Percentiles rank a stretch among this genome's conserved stretches.
Evolutionary conservation across 768 basidiomycete genomes (phyloP).

Genomic region (Fomitopsis serialis): DNA sequence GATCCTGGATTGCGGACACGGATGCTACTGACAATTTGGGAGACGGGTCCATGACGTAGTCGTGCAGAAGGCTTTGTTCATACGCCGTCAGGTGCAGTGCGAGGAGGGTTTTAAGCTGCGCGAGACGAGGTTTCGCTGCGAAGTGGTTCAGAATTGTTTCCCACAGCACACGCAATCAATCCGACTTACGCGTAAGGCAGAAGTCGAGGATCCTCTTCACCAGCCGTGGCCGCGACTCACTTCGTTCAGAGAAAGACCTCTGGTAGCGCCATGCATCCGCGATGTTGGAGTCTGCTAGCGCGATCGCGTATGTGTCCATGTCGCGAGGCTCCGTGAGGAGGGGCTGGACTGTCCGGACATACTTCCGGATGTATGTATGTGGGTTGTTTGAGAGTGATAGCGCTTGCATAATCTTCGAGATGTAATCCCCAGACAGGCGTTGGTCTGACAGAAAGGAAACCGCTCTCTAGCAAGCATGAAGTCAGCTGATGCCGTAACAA

Average conservation of each 20-base stretch:
- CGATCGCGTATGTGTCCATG: constrained; percentile 62
- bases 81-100: constrained; percentile 58
- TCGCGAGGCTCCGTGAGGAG: constrained; percentile 62
- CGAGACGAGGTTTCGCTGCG: constrained; percentile 54
- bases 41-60: constrained; percentile 55
- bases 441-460: constrained; percentile 69
- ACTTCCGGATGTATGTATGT: constrained; percentile 58
- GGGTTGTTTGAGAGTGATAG: constrained; percentile 44
- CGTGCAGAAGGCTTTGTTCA: constrained; percentile 55
- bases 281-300: constrained; percentile 60
- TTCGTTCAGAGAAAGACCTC: constrained; percentile 58
- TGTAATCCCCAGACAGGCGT: constrained; percentile 70
- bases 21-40: constrained; percentile 39
- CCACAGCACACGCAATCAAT: neutral
- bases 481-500: neutral
- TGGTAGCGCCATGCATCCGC: constrained; percentile 75
- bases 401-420: constrained; percentile 72
- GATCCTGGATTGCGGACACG: constrained; percentile 61
- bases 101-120: constrained; percentile 56
- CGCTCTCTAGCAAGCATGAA: constrained; percentile 42
- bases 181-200: constrained; percentile 61
- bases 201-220: constrained; percentile 59
- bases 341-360: constrained; percentile 73
- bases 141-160: neutral
- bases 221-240: constrained; percentile 47